Evolutionary conservation across 352 stramenopile genomes (phyloP).

Genomic region (Pythium phragmiticola): DNA sequence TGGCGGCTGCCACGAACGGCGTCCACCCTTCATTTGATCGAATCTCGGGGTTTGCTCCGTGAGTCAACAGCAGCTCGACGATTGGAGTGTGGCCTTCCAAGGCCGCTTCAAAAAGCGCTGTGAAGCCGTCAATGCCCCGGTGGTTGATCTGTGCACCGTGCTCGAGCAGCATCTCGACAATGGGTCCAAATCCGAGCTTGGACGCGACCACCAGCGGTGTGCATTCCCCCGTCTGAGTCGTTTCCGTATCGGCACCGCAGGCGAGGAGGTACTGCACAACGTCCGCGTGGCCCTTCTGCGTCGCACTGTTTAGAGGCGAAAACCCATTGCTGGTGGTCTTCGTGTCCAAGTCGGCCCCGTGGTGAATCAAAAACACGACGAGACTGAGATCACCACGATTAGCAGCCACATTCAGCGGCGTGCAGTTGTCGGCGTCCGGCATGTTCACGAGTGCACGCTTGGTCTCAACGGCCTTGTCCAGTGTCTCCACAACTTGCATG

Average conservation of each 20-base stretch:
- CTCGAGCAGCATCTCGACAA: background rate
- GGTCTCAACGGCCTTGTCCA: background rate
- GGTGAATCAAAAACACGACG: background rate
- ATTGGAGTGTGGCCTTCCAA: background rate
- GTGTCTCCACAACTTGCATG: background rate
- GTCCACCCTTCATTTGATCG: background rate
- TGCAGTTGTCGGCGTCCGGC: background rate
- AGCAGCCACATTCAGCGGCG: background rate
- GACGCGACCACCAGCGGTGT: background rate
- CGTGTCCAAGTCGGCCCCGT: background rate
- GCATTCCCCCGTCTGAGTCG: background rate
- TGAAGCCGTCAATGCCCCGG: background rate
- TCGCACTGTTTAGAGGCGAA: background rate
- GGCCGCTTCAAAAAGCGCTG: background rate
- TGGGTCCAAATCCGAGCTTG: background rate
- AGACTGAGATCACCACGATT: background rate
- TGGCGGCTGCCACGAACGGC: background rate
- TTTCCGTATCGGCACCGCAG: background rate
- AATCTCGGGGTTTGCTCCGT: background rate
- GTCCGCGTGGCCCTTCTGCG: background rate
- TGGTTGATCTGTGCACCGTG: background rate
- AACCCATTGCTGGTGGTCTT: background rate
- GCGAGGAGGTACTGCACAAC: slow-evolving; percentile 1
- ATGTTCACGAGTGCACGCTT: slow-evolving; percentile 2
- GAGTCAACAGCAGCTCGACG: background rate